A percentile compares a stretch with the other conserved stretches of the same genome.
Evolutionary conservation across 2,329 filamentous ascomycete species (phyloP).

Genomic region (Diaporthe aspalathi): DNA sequence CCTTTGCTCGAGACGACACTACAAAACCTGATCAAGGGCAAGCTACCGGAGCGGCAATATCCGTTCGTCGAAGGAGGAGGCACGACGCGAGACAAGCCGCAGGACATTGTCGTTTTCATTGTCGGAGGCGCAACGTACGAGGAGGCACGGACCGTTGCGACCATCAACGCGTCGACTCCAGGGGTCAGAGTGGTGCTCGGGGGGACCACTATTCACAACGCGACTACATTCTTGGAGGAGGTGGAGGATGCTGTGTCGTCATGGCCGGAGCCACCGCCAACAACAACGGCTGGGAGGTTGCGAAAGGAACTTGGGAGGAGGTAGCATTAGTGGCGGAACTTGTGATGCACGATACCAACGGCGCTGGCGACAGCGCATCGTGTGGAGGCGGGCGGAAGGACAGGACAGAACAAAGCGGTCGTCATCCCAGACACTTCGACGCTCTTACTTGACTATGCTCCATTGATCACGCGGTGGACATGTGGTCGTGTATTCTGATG

Average conservation of each 20-base stretch:
- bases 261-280: constrained; percentile 78
- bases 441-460: background rate
- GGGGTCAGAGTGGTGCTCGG: constrained; percentile 91
- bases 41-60: constrained; percentile 86
- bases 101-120: constrained; percentile 96
- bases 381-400: background rate
- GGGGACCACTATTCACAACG: constrained; percentile 90
- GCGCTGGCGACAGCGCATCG: background rate
- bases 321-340: constrained; percentile 27
- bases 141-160: constrained; percentile 95
- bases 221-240: constrained; percentile 87
- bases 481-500: background rate
- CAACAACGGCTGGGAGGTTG: constrained; percentile 46
- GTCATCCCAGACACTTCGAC: background rate
- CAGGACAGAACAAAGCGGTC: background rate
- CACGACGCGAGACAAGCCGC: constrained; percentile 91
- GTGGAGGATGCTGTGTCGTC: constrained; percentile 87
- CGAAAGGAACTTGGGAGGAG: constrained; percentile 47
- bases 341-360: background rate
- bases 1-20: constrained; percentile 87
- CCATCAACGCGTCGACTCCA: constrained; percentile 90
- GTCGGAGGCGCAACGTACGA: constrained; percentile 95
- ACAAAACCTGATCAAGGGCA: constrained; percentile 93
- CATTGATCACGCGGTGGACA: background rate
- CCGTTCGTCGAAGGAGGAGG: constrained; percentile 93